Evolutionary conservation across 345 rosid genomes (phyloP), one percentile per base, ranked within the genome.

Genomic region (Erucastrum elatum): DNA sequence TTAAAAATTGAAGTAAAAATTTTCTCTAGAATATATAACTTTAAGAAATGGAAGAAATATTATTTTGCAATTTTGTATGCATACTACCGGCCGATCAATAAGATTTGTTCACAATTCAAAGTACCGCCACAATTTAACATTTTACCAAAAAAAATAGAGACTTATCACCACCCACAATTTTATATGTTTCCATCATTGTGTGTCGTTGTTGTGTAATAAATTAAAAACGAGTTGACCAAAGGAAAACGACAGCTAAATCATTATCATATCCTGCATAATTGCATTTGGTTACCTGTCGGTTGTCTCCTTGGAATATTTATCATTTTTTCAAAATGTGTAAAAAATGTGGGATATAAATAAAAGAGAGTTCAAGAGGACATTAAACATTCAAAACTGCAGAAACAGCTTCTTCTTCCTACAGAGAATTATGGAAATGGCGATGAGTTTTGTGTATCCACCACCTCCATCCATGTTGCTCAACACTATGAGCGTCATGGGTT

Each of bases 381-480:
- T 16, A 12, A 6, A 0, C 8, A 62, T 77, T 51, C 30, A 15
- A 62, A 8, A 5, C 13, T 13, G 55, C 62, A 25, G 0, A 55
- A 76, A 1, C 35, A 68, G 4, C 17, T 29, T 31, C 26, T 29
- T 49, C 1, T n/a, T 69, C 37, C 46, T 68, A 6, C 27, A 64
- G 15, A 51, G 17, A 16, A 15, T 21, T 21, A 60, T 71, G 63
- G 65, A 80, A 60, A 76, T 76, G 64, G 25, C 67, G 59, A 15
- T 51, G 26, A 78, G 53, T 2, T 65, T 85, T 29, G 0, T 87
- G 0, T 85, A 78, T 66, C 87, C 89, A 11, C 67, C 83, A 5
- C 87, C 90, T 3, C 73, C 87, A 0, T 86, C 86, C 4, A 55
- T 79, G 21, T 30, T 86, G 35, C 37, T 84, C 27, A 84, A 81